Percentiles rank a stretch among this genome's conserved stretches.
Conservation (phyloP, 106 monocot genomes). For the Narthecium ossifragum region DNA sequence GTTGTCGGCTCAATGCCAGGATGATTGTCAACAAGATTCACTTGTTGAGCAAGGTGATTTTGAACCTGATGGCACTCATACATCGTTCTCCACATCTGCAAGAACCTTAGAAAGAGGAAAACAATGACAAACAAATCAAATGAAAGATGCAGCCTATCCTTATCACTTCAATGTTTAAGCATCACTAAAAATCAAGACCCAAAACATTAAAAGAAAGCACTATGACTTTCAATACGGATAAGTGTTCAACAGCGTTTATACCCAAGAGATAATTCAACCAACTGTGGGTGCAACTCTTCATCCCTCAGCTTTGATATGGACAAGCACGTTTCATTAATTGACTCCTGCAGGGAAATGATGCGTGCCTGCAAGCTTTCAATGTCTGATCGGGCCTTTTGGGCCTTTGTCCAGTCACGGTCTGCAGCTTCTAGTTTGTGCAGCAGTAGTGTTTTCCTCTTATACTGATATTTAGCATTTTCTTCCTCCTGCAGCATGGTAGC, state of each 20-base stretch:
- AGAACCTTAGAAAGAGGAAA: conserved; percentile 29
- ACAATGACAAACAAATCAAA: neutral
- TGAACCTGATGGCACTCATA: conserved; percentile 87
- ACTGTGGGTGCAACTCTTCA: conserved; percentile 72
- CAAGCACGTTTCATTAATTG: conserved; percentile 54
- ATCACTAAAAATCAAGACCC: too few relatives aligned
- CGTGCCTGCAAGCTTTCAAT: conserved; percentile 55
- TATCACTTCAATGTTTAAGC: too few relatives aligned
- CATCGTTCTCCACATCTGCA: conserved; percentile 91
- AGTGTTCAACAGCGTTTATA: conserved; percentile 10
- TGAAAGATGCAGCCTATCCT: neutral
- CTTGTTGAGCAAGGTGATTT: conserved; percentile 73
- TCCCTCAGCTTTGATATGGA: conserved; percentile 81
- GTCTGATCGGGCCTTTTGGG: conserved; percentile 33
- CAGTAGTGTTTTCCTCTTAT: conserved; percentile 34
- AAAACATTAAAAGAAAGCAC: neutral
- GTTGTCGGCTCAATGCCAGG: conserved; percentile 59
- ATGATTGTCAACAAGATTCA: conserved; percentile 46
- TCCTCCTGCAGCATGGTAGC: conserved; percentile 45
- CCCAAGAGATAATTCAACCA: conserved; percentile 62
- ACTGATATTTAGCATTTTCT: conserved; percentile 48
- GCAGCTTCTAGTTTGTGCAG: conserved; percentile 57
- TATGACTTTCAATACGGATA: neutral
- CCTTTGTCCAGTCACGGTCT: conserved; percentile 36
- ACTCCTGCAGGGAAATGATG: conserved; percentile 62